Conservation (phyloP, 2,329 filamentous ascomycete species). For the Cryoendolithus antarcticus region DNA sequence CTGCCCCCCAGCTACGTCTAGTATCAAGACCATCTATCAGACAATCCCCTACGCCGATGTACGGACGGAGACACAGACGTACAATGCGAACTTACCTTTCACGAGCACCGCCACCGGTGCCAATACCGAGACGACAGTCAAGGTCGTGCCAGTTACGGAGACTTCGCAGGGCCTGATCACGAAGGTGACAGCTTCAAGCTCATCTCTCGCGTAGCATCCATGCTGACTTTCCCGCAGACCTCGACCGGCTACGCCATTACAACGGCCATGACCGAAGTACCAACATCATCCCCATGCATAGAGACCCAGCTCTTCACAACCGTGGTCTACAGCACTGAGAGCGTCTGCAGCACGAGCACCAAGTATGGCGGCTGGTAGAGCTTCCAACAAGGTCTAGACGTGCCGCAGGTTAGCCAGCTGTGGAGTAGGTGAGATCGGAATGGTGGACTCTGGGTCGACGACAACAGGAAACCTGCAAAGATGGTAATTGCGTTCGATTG, state of each 20-base stretch:
- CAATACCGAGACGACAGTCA: not conserved
- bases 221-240: conserved; percentile 1
- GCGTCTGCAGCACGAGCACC: conserved; percentile 2
- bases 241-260: conserved; percentile 2
- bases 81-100: not conserved
- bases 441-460: too few relatives aligned
- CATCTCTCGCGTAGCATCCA: not conserved
- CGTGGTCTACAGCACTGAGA: not conserved
- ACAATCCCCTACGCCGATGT: too few relatives aligned
- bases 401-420: too few relatives aligned
- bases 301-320: conserved; percentile 3
- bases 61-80: not conserved
- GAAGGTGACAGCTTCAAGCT: conserved; percentile 1
- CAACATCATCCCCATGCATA: conserved; percentile 3
- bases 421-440: too few relatives aligned
- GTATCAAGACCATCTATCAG: too few relatives aligned
- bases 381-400: too few relatives aligned
- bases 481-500: too few relatives aligned
- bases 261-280: conserved; percentile 1
- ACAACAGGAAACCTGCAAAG: too few relatives aligned
- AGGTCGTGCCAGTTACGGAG: not conserved
- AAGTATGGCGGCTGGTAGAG: not conserved
- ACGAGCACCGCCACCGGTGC: conserved; percentile 1
- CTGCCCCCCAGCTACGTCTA: too few relatives aligned
- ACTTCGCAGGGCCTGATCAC: not conserved